These are phyloP conservation scores for Edaphochlamys debaryana DNA, from an alignment of 139 green algal species.

Conservation along the genomic window DNA sequence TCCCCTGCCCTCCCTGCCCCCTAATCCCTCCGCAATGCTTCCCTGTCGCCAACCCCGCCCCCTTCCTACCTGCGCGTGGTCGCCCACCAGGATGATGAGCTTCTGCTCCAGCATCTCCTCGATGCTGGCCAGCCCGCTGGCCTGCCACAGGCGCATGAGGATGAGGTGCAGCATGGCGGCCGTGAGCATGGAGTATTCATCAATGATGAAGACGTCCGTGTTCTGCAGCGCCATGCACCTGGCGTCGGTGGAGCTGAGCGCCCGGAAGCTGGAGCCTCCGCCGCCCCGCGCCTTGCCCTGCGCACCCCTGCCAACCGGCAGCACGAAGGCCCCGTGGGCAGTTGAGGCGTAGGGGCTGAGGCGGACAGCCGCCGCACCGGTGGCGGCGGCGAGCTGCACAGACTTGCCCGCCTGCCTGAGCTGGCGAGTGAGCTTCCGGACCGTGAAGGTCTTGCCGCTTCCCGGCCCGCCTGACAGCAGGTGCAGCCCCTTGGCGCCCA, in stretches of 20 bases:
- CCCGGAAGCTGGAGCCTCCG: no score
- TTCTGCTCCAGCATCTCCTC: background rate
- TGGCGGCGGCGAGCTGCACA: background rate
- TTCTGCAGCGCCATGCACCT: no score
- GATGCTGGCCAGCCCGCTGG: background rate
- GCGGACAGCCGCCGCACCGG: background rate
- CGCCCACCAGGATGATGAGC: background rate
- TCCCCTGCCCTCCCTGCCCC: no score
- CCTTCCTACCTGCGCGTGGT: background rate
- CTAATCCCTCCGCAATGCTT: no score
- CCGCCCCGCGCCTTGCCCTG: no score
- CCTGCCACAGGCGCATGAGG: background rate
- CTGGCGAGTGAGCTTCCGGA: background rate
- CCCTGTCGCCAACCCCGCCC: background rate
- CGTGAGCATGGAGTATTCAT: conserved; percentile 9
- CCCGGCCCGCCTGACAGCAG: background rate
- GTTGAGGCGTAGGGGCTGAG: no score
- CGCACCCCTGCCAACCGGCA: no score
- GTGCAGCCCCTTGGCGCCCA: background rate
- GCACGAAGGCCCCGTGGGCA: no score
- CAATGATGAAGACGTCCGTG: background rate
- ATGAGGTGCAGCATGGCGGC: background rate
- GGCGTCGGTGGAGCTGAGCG: no score
- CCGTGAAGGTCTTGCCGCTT: no score
- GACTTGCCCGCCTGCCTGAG: background rate